Conservation (phyloP, 2,329 filamentous ascomycete genomes). For the Sclerotinia spermophila region DNA sequence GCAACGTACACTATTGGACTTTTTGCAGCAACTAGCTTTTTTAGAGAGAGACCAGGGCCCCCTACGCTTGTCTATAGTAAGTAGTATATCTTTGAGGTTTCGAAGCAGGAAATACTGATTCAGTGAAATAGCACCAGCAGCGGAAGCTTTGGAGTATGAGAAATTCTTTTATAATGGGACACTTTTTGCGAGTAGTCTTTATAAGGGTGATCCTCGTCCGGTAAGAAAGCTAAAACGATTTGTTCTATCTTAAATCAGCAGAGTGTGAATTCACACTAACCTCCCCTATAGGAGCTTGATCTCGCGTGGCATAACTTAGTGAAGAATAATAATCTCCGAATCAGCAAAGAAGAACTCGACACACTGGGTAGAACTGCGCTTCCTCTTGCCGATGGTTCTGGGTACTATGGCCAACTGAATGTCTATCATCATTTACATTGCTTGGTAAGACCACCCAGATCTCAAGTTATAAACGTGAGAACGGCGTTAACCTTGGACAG, state of each 20-base stretch:
- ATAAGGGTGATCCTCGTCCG: conserved; percentile 6
- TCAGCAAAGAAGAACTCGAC: conserved; percentile 6
- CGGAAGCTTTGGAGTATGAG: conserved; percentile 4
- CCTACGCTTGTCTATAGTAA: conserved; percentile 2
- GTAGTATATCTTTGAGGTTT: neutral
- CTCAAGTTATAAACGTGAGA: neutral
- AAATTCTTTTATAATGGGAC: conserved; percentile 10
- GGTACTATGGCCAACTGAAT: conserved; percentile 4
- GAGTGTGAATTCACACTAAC: neutral
- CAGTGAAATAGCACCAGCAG: neutral
- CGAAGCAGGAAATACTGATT: neutral
- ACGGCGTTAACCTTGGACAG: neutral
- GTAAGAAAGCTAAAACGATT: too few relatives aligned
- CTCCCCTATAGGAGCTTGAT: neutral
- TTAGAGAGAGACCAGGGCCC: neutral
- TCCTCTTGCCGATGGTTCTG: neutral
- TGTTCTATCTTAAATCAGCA: neutral
- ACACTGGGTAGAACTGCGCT: neutral
- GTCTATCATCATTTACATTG: conserved; percentile 17
- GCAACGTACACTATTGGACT: neutral
- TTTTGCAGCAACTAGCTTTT: neutral
- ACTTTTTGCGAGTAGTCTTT: neutral
- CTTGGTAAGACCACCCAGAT: neutral
- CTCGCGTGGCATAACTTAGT: neutral
- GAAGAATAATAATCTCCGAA: neutral